Evolutionary conservation across 345 rosid species (phyloP).

Genomic region (Syzygium jambos): DNA sequence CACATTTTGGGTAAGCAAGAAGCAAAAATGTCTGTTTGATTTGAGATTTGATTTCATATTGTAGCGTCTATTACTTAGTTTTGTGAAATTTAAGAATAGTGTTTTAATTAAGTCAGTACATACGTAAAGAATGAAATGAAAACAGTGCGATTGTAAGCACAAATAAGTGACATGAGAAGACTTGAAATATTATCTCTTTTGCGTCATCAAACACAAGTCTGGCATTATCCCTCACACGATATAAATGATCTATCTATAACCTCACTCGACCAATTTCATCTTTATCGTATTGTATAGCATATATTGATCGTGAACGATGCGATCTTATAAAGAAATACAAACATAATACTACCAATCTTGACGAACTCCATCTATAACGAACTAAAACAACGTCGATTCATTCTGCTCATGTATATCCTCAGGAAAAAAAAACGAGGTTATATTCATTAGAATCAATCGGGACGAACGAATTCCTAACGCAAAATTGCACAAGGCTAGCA

Average conservation of each 20-base stretch:
- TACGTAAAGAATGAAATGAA: neutral
- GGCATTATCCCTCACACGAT: fast-evolving
- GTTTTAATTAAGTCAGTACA: too few relatives aligned
- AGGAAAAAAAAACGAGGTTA: too few relatives aligned
- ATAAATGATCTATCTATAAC: neutral
- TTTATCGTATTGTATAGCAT: too few relatives aligned
- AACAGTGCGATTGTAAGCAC: neutral
- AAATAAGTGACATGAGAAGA: neutral
- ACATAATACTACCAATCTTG: too few relatives aligned
- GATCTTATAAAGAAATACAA: too few relatives aligned
- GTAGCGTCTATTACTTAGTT: neutral
- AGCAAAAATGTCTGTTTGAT: neutral
- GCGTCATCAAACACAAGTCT: neutral
- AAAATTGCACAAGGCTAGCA: neutral
- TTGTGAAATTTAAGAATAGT: neutral
- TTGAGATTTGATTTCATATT: neutral
- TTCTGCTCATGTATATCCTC: too few relatives aligned
- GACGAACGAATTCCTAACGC: neutral
- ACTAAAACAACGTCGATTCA: too few relatives aligned
- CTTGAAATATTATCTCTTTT: neutral
- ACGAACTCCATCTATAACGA: too few relatives aligned
- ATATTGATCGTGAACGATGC: too few relatives aligned
- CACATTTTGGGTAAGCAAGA: neutral
- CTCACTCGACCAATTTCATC: neutral
- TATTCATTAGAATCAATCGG: neutral